A percentile compares a stretch with the other conserved stretches of the same genome.
phyloP scores from a whole-genome alignment of 768 basidiomycete genomes.

The Gymnopilus junonius region DNA sequence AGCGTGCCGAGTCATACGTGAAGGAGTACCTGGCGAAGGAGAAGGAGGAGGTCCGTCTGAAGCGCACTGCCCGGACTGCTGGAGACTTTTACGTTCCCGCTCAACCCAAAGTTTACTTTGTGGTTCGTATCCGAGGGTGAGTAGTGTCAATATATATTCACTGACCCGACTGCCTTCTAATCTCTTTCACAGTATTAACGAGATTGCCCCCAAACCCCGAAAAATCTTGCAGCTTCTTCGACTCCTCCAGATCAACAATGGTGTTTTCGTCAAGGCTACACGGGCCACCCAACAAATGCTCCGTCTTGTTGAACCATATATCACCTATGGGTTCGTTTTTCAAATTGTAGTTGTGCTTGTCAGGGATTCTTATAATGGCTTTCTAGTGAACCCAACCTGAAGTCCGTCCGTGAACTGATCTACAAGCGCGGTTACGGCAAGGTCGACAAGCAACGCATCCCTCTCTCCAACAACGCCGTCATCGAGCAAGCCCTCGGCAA shows the following conservation, averaged over 20 bases:
- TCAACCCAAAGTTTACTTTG: conserved; percentile 97
- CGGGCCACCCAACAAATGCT: conserved; percentile 98
- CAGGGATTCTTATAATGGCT: background rate
- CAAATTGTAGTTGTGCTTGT: background rate
- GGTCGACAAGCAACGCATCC: conserved; percentile 96
- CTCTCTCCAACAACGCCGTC: conserved; percentile 90
- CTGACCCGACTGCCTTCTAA: conserved; percentile 10
- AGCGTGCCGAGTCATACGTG: conserved; percentile 97
- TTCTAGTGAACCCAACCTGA: conserved; percentile 92
- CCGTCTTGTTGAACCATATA: conserved; percentile 94
- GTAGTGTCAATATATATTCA: conserved; percentile 32
- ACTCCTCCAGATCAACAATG: conserved; percentile 99
- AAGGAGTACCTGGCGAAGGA: conserved; percentile 95
- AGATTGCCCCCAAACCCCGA: conserved; percentile 98
- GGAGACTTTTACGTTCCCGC: conserved; percentile 98
- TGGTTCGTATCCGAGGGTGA: conserved; percentile 95
- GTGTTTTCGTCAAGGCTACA: conserved; percentile 97
- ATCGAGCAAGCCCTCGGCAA: conserved; percentile 92
- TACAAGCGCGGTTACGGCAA: conserved; percentile 99
- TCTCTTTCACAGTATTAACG: conserved; percentile 83
- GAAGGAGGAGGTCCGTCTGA: conserved; percentile 95
- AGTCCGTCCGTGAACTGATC: conserved; percentile 94
- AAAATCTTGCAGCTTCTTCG: conserved; percentile 99
- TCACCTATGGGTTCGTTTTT: conserved; percentile 83
- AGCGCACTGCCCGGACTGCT: conserved; percentile 87